Evolutionary conservation across 345 rosid species (phyloP), one percentile per base, ranked within the genome.

Genomic region (Hypericum perforatum): DNA sequence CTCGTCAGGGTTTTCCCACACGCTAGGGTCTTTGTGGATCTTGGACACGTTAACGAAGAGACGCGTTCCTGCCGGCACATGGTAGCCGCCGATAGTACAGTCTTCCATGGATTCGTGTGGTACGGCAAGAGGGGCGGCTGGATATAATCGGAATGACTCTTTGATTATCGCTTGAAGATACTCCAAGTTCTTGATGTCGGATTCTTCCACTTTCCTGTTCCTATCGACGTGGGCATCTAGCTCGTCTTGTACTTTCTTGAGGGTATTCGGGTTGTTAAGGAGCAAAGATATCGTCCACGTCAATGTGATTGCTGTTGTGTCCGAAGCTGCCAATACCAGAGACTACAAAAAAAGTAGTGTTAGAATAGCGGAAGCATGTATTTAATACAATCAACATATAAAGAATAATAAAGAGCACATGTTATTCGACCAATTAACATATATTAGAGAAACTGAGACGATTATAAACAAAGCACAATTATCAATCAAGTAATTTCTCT

Each of bases 141-240:
- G 64, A 46, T 65, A 66, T 6, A 71, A 29, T 6, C 72, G 50
- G 3, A 66, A 8, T 0, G 72, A 14, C 56, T 71, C 76, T 16
- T 67, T 67, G 2, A 67, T 0, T 3, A 63, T 36, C 1, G 69
- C 66, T 55, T 60, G 68, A 22, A 74, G 58, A 45, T n/a, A n/a
- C n/a, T n/a, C n/a, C n/a, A n/a, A n/a, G n/a, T n/a, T n/a, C n/a
- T n/a, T n/a, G n/a, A n/a, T n/a, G n/a, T n/a, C n/a, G n/a, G n/a
- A n/a, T n/a, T n/a, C n/a, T n/a, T n/a, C n/a, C n/a, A n/a, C n/a
- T 66, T 36, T 59, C 12, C 74, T 51, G 11, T 65, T 63, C 53
- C 16, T 65, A 0, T 74, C 74, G 10, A 67, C 47, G 2, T 36
- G 16, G 14, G 0, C 10, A 45, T 63, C 65, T 0, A 71, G 6